Base-by-base conservation (phyloP, 345 rosid species). In the Syzygium jambos region DNA sequence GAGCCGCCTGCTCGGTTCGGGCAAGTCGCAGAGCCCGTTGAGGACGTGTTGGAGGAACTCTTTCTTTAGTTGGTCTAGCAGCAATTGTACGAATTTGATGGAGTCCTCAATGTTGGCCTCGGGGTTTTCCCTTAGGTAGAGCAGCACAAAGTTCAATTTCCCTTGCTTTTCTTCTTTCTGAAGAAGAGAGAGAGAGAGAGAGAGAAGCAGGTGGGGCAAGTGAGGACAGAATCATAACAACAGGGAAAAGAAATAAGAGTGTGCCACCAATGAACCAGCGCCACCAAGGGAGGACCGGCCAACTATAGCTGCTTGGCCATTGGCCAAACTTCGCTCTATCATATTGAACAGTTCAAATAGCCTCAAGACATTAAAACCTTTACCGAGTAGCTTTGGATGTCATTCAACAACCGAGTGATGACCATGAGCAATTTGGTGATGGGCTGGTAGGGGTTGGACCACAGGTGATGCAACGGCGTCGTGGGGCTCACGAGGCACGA, bases 91-190 rank as follows among this genome's bases (percentile, higher is more conserved):
- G 59, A 91, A 77, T 9, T 89, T 89, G n/a, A 94, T 51, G 9
- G 95, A 89, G 19, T 93, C 92, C 87, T 91, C 93, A 43, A 94
- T 89, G 29, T 53, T 46, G 11, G 78, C 65, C 30, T 57, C 90
- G 12, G 91, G 90, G 85, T 91, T 92, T 34, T 89, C 91, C 84
- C 52, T 91, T 91, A 88, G 15, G 89, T 92, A 89, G 5, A 94
- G 92, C 53, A 89, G 61, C 16, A 92, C 93, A 12, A 87, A 89
- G 88, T 94, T 94, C n/a, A 52, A 78, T 87, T 93, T 94, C 80
- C 96, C 96, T 51, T 93, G 89, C 73, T 68, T 90, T 88, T 85
- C 65, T 90, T 93, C 94, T 86, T 90, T 93, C 95, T 94, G 93
- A n/a, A n/a, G n/a, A n/a, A n/a, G n/a, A n/a, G n/a, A n/a, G n/a